phyloP scores from a whole-genome alignment of 1,139 yeast genomes.

The Magnusiomyces fungicola region DNA sequence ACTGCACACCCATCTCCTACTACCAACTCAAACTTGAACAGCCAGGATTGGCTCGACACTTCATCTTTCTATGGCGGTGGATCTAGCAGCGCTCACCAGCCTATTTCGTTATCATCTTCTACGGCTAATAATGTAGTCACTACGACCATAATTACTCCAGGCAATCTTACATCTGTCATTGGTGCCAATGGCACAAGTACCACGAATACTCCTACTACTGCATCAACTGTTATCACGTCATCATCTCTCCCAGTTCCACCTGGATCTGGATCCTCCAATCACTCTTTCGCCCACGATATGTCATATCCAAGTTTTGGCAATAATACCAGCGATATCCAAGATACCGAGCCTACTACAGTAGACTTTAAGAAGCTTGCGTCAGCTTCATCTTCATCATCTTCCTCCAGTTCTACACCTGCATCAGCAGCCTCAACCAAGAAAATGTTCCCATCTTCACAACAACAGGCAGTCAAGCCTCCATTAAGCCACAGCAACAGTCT shows the following conservation, averaged over 20 bases:
- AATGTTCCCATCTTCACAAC: neutral
- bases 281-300: neutral
- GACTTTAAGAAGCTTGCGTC: neutral
- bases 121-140: constrained; percentile 1
- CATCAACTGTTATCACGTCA: neutral
- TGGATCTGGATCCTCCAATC: neutral
- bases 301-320: neutral
- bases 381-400: neutral
- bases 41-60: constrained; percentile 14
- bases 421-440: too few species aligned
- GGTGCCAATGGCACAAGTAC: too few species aligned
- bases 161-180: neutral
- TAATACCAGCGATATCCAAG: neutral
- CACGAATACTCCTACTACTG: neutral
- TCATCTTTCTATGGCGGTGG: constrained; percentile 8
- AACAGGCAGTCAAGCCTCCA: constrained; percentile 2
- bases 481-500: constrained; percentile 3
- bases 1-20: constrained; percentile 4
- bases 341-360: neutral
- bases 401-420: neutral
- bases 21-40: constrained; percentile 11
- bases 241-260: too few species aligned
- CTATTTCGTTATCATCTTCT: neutral
- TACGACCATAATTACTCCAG: constrained; percentile 1
- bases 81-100: neutral